These are phyloP conservation scores for Hygrophorus russula DNA, from an alignment of 768 basidiomycete genomes.

Conservation along the genomic window DNA sequence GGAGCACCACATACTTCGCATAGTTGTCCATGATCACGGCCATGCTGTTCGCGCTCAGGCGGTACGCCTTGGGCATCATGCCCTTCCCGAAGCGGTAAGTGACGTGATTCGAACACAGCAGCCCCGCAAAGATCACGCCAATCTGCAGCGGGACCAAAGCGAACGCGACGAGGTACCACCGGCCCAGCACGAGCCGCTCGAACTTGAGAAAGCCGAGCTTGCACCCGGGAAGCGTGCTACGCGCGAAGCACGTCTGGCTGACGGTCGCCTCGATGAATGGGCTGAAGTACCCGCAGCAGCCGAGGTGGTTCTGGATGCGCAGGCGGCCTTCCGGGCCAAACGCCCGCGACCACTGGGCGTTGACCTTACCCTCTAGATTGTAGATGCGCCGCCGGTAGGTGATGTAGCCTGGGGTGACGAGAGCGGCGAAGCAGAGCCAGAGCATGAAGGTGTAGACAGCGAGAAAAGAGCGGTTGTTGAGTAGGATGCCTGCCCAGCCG, in stretches of 20 bases:
- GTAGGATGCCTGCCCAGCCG: conserved; percentile 71
- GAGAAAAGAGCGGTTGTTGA: conserved; percentile 78
- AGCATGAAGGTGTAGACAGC: conserved; percentile 67
- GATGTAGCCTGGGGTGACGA: conserved; percentile 68
- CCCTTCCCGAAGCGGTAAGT: conserved; percentile 85
- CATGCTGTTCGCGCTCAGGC: conserved; percentile 63
- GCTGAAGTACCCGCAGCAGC: conserved; percentile 75
- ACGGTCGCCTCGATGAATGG: conserved; percentile 75
- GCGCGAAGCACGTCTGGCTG: conserved; percentile 62
- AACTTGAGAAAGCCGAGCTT: conserved; percentile 52
- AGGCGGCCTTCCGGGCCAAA: conserved; percentile 52
- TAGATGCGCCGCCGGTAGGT: conserved; percentile 66
- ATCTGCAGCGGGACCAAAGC: conserved; percentile 60
- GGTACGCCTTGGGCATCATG: conserved; percentile 78
- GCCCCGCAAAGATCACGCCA: conserved; percentile 43
- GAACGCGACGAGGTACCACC: conserved; percentile 61
- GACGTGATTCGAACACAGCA: conserved; percentile 75
- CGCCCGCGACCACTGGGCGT: conserved; percentile 59
- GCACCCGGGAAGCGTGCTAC: conserved; percentile 64
- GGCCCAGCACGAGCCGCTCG: conserved; percentile 39
- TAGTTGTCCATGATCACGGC: conserved; percentile 81
- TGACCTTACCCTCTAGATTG: conserved; percentile 77
- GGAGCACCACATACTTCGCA: conserved; percentile 38
- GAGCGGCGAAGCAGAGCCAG: conserved; percentile 63
- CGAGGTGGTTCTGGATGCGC: conserved; percentile 59